These are phyloP conservation scores for Fusarium sp. DNA, from an alignment of 2,329 filamentous ascomycete species.

Conservation along the genomic window DNA sequence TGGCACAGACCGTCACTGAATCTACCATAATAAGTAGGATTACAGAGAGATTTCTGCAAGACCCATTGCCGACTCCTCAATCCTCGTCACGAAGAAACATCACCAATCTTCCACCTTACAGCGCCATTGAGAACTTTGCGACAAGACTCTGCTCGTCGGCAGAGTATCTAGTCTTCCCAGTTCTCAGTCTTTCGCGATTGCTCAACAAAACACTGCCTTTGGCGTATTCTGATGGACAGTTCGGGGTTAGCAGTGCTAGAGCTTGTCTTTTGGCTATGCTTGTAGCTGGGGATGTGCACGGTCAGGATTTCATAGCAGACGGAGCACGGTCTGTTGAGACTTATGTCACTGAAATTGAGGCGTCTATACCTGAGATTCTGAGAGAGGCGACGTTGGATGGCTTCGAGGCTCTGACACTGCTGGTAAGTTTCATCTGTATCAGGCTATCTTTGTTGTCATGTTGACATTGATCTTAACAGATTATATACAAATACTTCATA, in stretches of 20 bases:
- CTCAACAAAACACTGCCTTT: neutral
- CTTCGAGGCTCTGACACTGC: neutral
- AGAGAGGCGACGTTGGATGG: neutral
- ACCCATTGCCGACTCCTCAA: rapidly evolving
- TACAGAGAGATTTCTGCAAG: neutral
- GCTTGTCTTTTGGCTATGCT: neutral
- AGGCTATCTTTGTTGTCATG: rapidly evolving
- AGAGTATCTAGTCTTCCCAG: neutral
- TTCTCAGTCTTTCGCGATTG: rapidly evolving
- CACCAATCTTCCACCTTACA: neutral
- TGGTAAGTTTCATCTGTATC: neutral
- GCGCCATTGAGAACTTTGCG: neutral
- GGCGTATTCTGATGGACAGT: rapidly evolving
- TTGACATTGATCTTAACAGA: rapidly evolving
- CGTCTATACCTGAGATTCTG: rapidly evolving
- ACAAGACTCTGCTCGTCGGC: neutral
- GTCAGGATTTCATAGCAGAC: neutral
- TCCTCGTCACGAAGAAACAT: rapidly evolving
- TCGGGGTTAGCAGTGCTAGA: rapidly evolving
- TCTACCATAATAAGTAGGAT: neutral
- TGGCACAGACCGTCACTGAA: neutral
- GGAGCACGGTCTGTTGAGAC: rapidly evolving
- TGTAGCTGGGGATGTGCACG: neutral
- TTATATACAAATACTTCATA: constrained; percentile 1
- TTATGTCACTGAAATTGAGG: neutral